phyloP scores from a whole-genome alignment of 164 flowering plant genomes.

The Umbilicus rupestris region DNA sequence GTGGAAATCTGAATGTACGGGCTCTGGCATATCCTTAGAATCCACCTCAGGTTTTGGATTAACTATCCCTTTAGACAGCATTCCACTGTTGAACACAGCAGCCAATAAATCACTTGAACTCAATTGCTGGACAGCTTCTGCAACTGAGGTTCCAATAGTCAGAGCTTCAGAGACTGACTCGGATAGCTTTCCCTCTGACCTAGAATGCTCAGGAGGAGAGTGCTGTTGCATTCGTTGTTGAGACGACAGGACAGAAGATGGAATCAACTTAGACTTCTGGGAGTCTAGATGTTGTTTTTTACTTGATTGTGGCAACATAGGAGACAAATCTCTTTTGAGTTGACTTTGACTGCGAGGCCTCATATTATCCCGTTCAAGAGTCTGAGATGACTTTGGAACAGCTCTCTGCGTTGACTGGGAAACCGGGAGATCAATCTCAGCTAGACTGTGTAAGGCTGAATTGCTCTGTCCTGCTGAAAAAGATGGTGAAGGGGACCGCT shows the following conservation, averaged over 20 bases:
- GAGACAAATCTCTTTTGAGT: conserved; percentile 19
- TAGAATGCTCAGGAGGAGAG: conserved; percentile 22
- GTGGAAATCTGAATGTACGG: neutral
- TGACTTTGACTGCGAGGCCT: conserved; percentile 17
- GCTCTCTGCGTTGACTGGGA: conserved; percentile 21
- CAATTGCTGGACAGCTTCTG: conserved; percentile 30
- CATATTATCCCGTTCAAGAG: conserved; percentile 20
- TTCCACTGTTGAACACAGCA: conserved; percentile 1
- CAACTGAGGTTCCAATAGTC: neutral
- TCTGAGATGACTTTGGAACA: conserved; percentile 28
- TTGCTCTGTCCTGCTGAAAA: conserved; percentile 17
- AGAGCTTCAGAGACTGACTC: conserved; percentile 17
- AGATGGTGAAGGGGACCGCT: conserved; percentile 32
- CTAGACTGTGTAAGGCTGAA: conserved; percentile 20
- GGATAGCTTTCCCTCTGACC: conserved; percentile 19
- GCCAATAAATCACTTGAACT: conserved; percentile 17
- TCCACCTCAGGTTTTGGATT: conserved; percentile 3
- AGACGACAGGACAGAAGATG: conserved; percentile 16
- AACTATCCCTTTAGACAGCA: neutral
- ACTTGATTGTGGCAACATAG: conserved; percentile 16
- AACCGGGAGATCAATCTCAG: conserved; percentile 29
- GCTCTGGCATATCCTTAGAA: neutral
- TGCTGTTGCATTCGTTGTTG: conserved; percentile 23
- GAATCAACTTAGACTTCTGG: conserved; percentile 24
- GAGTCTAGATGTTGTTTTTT: conserved; percentile 19